These are phyloP conservation scores for Penicillium sp. DNA, from an alignment of 2,329 filamentous ascomycete species.

Conservation along the genomic window DNA sequence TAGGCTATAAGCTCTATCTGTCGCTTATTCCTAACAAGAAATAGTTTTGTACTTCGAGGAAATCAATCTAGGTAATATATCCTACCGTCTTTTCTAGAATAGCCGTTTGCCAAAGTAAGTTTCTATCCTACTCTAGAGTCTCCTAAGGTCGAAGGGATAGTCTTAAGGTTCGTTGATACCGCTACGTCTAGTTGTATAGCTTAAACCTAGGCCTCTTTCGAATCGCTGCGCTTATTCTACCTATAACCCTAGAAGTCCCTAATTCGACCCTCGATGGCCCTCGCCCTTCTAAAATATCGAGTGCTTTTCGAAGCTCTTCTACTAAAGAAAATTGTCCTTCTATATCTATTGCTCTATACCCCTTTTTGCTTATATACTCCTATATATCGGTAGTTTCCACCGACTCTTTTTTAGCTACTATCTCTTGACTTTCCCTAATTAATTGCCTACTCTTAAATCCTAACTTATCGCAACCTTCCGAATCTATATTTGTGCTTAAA, in stretches of 20 bases:
- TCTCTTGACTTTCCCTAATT: constrained; percentile 3
- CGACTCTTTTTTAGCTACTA: neutral
- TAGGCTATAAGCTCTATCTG: constrained; percentile 1
- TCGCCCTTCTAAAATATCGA: constrained; percentile 7
- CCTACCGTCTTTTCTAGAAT: constrained; percentile 2
- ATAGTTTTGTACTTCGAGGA: constrained; percentile 7
- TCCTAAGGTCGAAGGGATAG: constrained; percentile 3
- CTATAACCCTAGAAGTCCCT: constrained; percentile 4
- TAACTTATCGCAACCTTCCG: neutral
- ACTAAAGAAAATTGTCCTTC: constrained; percentile 1
- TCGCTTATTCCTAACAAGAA: constrained; percentile 1
- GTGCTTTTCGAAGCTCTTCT: constrained; percentile 4
- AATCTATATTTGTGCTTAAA: neutral
- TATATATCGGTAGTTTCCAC: constrained; percentile 2
- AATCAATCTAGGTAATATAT: constrained; percentile 7
- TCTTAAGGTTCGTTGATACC: constrained; percentile 1
- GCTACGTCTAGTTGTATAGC: constrained; percentile 7
- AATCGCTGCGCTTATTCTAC: constrained; percentile 4
- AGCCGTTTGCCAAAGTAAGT: constrained; percentile 1
- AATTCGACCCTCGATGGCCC: neutral
- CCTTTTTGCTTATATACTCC: constrained; percentile 3
- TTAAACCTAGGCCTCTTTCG: constrained; percentile 3
- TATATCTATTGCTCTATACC: constrained; percentile 1
- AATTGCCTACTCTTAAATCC: constrained; percentile 3
- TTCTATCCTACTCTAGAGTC: constrained; percentile 9